These are phyloP conservation scores for Polyplosphaeria fusca DNA, from an alignment of 495 filamentous ascomycete species.

Conservation along the genomic window DNA sequence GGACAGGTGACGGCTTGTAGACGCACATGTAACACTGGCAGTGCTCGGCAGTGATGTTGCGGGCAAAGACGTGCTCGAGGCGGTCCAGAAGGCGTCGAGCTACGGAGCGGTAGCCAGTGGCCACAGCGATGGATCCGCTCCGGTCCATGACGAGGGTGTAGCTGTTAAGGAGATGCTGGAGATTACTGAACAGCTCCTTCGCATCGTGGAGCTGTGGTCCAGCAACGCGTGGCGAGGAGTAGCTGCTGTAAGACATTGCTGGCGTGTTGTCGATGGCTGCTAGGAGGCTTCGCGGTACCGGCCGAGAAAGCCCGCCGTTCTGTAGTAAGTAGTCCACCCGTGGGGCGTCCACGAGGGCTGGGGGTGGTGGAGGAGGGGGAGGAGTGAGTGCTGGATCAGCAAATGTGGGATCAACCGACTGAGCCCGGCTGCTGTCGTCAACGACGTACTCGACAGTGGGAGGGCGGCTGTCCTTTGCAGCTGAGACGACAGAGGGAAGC, in stretches of 20 bases:
- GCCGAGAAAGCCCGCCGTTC: conserved; percentile 70
- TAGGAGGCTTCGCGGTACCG: conserved; percentile 66
- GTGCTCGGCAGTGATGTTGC: conserved; percentile 79
- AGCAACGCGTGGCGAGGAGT: conserved; percentile 42
- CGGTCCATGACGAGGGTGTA: conserved; percentile 76
- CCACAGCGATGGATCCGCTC: conserved; percentile 88
- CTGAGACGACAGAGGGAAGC: conserved; percentile 44
- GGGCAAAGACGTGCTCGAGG: conserved; percentile 86
- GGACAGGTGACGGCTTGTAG: conserved; percentile 30
- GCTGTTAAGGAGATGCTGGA: conserved; percentile 76
- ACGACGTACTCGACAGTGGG: conserved; percentile 37
- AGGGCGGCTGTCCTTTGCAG: conserved; percentile 20
- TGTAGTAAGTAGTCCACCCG: conserved; percentile 87
- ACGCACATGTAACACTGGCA: conserved; percentile 81
- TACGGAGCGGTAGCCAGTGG: conserved; percentile 90
- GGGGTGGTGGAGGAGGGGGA: conserved; percentile 76
- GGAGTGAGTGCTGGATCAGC: conserved; percentile 36
- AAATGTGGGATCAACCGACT: conserved; percentile 22
- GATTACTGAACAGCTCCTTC: conserved; percentile 70
- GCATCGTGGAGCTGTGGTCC: conserved; percentile 45
- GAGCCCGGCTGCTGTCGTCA: conserved; percentile 14
- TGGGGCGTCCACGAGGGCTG: conserved; percentile 73
- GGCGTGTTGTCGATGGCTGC: conserved; percentile 38
- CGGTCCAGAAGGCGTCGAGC: conserved; percentile 91
- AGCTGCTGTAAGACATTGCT: conserved; percentile 43